Evolutionary conservation across 108 stramenopile genomes (phyloP).

Genomic region (Cyclotella distinguenda): DNA sequence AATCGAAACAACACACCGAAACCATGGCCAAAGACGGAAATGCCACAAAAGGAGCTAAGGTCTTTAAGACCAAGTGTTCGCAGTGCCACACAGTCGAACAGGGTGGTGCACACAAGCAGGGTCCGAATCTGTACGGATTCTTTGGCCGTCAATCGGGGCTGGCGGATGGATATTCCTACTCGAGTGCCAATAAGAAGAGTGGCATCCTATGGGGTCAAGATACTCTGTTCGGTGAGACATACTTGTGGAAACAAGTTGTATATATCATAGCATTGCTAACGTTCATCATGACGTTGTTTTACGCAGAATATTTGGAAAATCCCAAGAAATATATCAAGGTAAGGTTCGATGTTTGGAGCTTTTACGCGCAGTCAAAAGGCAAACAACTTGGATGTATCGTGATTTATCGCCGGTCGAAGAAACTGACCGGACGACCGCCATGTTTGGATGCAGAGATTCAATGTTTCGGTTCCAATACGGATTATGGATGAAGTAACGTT

Average conservation of each 20-base stretch:
- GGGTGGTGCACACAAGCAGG: constrained; percentile 98
- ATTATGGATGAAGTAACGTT: too few species aligned
- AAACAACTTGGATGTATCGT: not conserved
- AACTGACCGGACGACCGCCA: too few species aligned
- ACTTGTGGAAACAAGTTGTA: too few species aligned
- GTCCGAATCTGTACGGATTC: constrained; percentile 99
- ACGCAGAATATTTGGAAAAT: constrained; percentile 87
- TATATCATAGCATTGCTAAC: not conserved
- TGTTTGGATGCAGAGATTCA: too few species aligned
- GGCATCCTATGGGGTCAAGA: constrained; percentile 95
- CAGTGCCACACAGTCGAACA: constrained; percentile 99
- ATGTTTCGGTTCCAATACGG: too few species aligned
- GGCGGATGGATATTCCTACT: constrained; percentile 97
- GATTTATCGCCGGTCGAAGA: not conserved
- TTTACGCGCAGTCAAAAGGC: not conserved
- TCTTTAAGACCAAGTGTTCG: constrained; percentile 95
- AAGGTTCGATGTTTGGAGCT: constrained; percentile 56
- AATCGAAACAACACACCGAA: too few species aligned
- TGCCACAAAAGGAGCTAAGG: constrained; percentile 91
- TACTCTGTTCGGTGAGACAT: constrained; percentile 61
- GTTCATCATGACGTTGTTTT: not conserved
- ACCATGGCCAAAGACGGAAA: constrained; percentile 59
- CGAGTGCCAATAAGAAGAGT: constrained; percentile 96
- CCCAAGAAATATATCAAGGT: constrained; percentile 99
- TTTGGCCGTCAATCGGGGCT: constrained; percentile 96